phyloP scores from a whole-genome alignment of 345 rosid species.

The Rhizophora mangle region DNA sequence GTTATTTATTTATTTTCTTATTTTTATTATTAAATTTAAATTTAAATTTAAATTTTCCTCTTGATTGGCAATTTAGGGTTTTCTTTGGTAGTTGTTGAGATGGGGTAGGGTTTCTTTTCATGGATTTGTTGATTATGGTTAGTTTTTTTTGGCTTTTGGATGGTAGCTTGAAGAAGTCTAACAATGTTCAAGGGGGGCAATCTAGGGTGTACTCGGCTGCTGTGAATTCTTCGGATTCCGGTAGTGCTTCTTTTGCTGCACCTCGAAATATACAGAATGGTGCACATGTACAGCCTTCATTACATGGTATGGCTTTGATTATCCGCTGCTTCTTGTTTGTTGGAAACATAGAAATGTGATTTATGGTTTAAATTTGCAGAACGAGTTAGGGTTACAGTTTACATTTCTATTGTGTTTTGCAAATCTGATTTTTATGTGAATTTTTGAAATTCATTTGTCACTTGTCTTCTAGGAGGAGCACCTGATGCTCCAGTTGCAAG shows the following conservation, averaged over 20 bases:
- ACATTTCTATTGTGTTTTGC: not conserved
- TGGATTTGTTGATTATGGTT: not conserved
- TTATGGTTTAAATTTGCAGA: not conserved
- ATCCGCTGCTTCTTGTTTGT: not conserved
- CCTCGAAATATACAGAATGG: slow-evolving; percentile 52
- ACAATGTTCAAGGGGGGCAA: slow-evolving; percentile 72
- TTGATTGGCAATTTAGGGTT: slow-evolving; percentile 10
- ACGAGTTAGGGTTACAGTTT: not conserved
- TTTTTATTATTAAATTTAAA: no score
- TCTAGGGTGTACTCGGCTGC: slow-evolving; percentile 46
- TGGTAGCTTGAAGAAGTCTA: slow-evolving; percentile 63
- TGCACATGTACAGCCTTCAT: slow-evolving; percentile 43
- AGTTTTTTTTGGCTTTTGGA: not conserved
- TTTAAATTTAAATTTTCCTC: no score
- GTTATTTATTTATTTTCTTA: not conserved
- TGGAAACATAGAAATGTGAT: not conserved
- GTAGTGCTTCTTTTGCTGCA: slow-evolving; percentile 37
- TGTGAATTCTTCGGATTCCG: slow-evolving; percentile 36
- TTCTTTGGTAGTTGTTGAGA: not conserved
- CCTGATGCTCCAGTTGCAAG: slow-evolving; percentile 44
- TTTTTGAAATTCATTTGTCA: not conserved
- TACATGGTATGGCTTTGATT: slow-evolving; percentile 49
- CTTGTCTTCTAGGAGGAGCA: slow-evolving; percentile 42
- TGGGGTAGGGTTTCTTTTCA: not conserved
- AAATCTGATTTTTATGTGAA: not conserved